phyloP scores from a whole-genome alignment of 441 rosid genomes.

The Hura crepitans region DNA sequence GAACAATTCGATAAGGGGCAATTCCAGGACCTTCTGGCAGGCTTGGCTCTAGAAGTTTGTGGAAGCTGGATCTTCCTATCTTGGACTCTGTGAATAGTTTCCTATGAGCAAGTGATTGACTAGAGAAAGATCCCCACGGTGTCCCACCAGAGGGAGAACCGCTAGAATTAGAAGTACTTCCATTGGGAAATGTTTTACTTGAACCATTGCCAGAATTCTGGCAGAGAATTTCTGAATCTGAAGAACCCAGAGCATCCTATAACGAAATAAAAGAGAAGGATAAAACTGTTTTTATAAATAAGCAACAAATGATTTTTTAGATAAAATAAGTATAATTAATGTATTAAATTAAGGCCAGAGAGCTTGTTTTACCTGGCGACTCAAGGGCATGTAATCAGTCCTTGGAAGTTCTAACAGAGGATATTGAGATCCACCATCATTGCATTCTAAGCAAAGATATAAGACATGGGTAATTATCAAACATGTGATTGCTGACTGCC shows the following conservation, averaged over 20 bases:
- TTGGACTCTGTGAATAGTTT: slow-evolving; percentile 74
- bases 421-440: slow-evolving; percentile 58
- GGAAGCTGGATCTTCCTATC: slow-evolving; percentile 88
- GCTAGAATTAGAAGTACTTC: slow-evolving; percentile 40
- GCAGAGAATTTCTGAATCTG: slow-evolving; percentile 29
- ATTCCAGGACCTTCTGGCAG: slow-evolving; percentile 69
- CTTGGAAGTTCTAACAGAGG: slow-evolving; percentile 76
- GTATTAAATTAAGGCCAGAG: slow-evolving; percentile 9
- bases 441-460: slow-evolving; percentile 45
- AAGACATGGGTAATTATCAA: slow-evolving; percentile 17
- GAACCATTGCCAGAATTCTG: slow-evolving; percentile 28
- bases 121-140: slow-evolving; percentile 49
- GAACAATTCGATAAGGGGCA: slow-evolving; percentile 88
- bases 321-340: neutral
- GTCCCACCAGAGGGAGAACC: slow-evolving; percentile 39
- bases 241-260: slow-evolving; percentile 44
- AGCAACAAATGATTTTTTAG: neutral
- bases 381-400: slow-evolving; percentile 55
- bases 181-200: slow-evolving; percentile 39
- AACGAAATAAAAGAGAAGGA: slow-evolving; percentile 5
- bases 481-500: neutral
- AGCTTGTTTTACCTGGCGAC: slow-evolving; percentile 52
- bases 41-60: slow-evolving; percentile 86
- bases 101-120: slow-evolving; percentile 59
- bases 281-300: neutral